A percentile compares a stretch with the other conserved stretches of the same genome.
Conservation (phyloP, 148 eudicot genomes). For the Rhododendron henanense region DNA sequence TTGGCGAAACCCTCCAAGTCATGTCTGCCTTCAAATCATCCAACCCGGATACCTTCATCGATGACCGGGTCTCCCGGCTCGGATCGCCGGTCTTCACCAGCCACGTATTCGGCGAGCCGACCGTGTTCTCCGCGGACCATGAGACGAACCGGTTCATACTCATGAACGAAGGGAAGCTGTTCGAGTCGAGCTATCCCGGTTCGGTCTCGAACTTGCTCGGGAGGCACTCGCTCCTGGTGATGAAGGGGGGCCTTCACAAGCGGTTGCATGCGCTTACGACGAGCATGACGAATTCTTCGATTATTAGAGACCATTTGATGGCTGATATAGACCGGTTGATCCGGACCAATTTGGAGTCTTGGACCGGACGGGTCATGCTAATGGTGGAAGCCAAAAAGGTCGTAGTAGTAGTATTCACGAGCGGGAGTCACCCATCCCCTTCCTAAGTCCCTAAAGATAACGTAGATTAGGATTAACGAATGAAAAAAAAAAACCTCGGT, state of each 20-base stretch:
- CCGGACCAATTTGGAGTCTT: conserved; percentile 48
- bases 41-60: conserved; percentile 89
- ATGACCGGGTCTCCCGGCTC: conserved; percentile 52
- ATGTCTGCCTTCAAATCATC: conserved; percentile 83
- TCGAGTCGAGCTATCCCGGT: conserved; percentile 83
- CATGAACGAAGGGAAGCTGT: conserved; percentile 75
- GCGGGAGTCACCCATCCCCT: no score
- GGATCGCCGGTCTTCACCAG: conserved; percentile 66
- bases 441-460: no score
- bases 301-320: conserved; percentile 61
- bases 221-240: conserved; percentile 62
- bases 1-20: conserved; percentile 88
- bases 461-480: no score
- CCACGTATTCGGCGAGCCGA: conserved; percentile 78
- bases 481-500: no score
- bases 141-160: conserved; percentile 73
- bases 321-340: conserved; percentile 69
- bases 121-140: conserved; percentile 79
- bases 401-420: background rate
- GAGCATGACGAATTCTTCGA: conserved; percentile 66
- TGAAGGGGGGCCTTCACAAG: conserved; percentile 76
- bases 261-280: conserved; percentile 82
- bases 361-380: conserved; percentile 64
- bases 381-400: conserved; percentile 96
- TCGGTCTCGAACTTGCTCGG: conserved; percentile 79